These are phyloP conservation scores for Phlyctochytrium planicorne DNA, from an alignment of 192 early-diverging fungal species.

Conservation along the genomic window DNA sequence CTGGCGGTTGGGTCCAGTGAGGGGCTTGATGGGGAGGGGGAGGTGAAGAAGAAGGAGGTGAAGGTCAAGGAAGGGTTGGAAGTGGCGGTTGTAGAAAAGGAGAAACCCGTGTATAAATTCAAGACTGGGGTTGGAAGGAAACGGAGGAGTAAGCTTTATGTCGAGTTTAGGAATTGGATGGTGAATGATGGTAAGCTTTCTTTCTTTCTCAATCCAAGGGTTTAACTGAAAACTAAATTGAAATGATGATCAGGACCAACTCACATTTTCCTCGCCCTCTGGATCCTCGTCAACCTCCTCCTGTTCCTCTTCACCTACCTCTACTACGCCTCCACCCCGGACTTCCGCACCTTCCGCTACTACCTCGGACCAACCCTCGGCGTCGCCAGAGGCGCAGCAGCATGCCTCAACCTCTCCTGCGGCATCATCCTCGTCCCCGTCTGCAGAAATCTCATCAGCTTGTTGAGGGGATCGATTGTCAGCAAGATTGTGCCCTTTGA, in stretches of 20 bases:
- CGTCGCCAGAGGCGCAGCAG: conserved; percentile 46
- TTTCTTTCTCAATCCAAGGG: too few species aligned
- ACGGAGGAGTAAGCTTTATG: background rate
- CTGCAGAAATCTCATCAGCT: conserved; percentile 45
- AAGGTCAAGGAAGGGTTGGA: background rate
- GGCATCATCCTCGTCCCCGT: conserved; percentile 51
- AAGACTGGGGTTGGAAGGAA: conserved; percentile 1
- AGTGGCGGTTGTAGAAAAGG: background rate
- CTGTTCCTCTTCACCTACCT: background rate
- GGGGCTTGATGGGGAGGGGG: background rate
- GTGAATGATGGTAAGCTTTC: background rate
- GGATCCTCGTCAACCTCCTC: background rate
- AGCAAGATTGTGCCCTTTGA: conserved; percentile 65
- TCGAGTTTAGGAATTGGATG: background rate
- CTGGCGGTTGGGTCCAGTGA: background rate
- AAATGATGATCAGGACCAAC: background rate
- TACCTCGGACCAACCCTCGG: background rate
- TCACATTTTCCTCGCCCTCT: background rate
- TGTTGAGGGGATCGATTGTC: conserved; percentile 57
- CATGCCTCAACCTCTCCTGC: conserved; percentile 45
- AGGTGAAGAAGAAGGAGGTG: background rate
- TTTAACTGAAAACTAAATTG: background rate
- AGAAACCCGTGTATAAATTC: background rate
- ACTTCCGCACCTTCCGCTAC: background rate
- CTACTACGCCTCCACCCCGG: background rate